Base-by-base conservation (phyloP, 148 eudicot species). In the Fagopyrum esculentum region DNA sequence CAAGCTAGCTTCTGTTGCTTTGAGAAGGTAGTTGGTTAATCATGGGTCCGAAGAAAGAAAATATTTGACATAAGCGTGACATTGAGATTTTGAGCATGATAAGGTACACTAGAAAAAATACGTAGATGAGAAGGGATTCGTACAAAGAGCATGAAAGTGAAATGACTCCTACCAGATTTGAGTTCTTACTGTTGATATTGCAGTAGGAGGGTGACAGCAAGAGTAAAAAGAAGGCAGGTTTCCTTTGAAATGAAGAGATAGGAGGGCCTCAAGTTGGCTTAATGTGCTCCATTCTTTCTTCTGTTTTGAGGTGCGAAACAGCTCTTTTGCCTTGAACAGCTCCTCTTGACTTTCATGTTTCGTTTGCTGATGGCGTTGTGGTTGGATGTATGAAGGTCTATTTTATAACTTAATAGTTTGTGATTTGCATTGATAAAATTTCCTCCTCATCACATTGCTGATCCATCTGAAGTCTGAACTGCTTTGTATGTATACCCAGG, bases 131-230 rank as follows among this genome's bases (percentile, higher is more conserved):
- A 54, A 54, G 17, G 44, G 26, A 63, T 15, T 9, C 29, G 69
- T 29, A 63, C 13, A 9, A 29, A 63, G 69, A 63, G 69, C 69
- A 63, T 63, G 69, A 30, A 63, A 63, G 66, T 59, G 66, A 59
- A 22, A 59, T 22, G 66, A 10, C 40, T 59, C 66, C 66, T 26
- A 59, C 66, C 66, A 11, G 66, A 59, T 59, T 59, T 19, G 7
- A 26, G 2, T 19, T 59, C 15, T 50, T 13, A 11, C 54, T 11
- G 54, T 50, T 50, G 3, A 50, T 50, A 50, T 50, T 50, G 54
- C 54, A 50, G 54, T 9, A 9, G 54, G 60, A 55, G 60, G 17
- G 60, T 55, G 60, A 55, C 22, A 55, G 60, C 60, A 16, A 22
- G 22, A 15, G 22, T n/a, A 4, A 12, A 26, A 8, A 59, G 17